A percentile compares a stretch with the other conserved stretches of the same genome.
These are phyloP conservation scores for Podospora bellae-mahoneyi DNA, from an alignment of 495 filamentous ascomycete genomes.

Conservation along the genomic window DNA sequence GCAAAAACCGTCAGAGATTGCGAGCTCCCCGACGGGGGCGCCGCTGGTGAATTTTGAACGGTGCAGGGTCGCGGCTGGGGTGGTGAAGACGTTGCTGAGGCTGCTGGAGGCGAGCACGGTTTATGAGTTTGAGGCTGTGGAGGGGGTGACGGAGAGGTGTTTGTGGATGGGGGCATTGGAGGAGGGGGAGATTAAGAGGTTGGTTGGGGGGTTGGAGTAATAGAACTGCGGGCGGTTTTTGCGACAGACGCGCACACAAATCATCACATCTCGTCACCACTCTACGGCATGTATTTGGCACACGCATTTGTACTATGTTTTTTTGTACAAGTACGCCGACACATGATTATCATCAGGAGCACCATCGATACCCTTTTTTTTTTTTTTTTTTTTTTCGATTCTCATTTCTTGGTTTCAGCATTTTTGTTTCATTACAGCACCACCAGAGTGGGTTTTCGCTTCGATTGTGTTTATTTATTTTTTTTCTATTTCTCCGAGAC, in stretches of 20 bases:
- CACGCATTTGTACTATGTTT: background rate
- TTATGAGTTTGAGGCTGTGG: conserved; percentile 80
- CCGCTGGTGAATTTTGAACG: conserved; percentile 93
- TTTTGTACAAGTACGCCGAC: background rate
- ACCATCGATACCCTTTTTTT: background rate
- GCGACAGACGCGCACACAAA: no score
- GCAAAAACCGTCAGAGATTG: conserved; percentile 74
- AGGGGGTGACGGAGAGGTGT: conserved; percentile 83
- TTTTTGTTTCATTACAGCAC: background rate
- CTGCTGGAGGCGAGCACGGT: conserved; percentile 89
- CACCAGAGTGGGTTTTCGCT: background rate
- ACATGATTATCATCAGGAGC: background rate
- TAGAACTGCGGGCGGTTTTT: background rate
- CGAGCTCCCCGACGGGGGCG: conserved; percentile 59
- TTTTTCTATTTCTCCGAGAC: background rate
- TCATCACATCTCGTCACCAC: background rate
- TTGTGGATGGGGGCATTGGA: conserved; percentile 89
- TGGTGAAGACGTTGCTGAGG: conserved; percentile 87
- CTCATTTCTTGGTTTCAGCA: background rate
- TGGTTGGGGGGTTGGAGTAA: conserved; percentile 42
- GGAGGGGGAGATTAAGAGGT: conserved; percentile 72
- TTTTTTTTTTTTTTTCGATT: background rate
- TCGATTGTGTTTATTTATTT: background rate
- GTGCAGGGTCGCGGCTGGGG: conserved; percentile 81
- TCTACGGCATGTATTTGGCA: background rate